A percentile compares a stretch with the other conserved stretches of the same genome.
phyloP scores from a whole-genome alignment of 2,329 filamentous ascomycete genomes.

The Chaetothyriales sp. region DNA sequence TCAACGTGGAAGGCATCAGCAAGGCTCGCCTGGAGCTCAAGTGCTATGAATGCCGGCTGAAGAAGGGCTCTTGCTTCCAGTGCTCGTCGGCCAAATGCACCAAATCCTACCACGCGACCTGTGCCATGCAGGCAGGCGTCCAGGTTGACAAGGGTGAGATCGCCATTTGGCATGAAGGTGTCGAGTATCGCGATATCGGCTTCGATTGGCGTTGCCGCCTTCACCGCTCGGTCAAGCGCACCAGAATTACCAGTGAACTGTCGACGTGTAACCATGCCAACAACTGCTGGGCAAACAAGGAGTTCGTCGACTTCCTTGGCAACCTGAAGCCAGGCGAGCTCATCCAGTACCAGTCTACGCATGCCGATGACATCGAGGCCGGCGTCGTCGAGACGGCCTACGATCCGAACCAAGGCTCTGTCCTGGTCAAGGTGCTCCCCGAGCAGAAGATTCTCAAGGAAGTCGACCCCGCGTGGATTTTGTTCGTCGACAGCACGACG shows the following conservation, averaged over 20 bases:
- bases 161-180: conserved; percentile 75
- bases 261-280: conserved; percentile 39
- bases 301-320: conserved; percentile 47
- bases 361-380: conserved; percentile 68
- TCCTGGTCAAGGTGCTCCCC: conserved; percentile 65
- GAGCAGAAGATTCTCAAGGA: conserved; percentile 58
- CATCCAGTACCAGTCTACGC: conserved; percentile 72
- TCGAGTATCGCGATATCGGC: conserved; percentile 79
- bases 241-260: conserved; percentile 54
- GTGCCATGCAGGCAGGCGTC: conserved; percentile 80
- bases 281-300: conserved; percentile 14
- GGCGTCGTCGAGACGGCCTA: conserved; percentile 71
- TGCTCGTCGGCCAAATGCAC: conserved; percentile 92
- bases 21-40: conserved; percentile 83
- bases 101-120: conserved; percentile 86
- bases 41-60: conserved; percentile 87
- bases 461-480: conserved; percentile 43
- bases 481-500: conserved; percentile 37
- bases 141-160: conserved; percentile 79
- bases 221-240: conserved; percentile 76
- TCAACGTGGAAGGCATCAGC: conserved; percentile 66
- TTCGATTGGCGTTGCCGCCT: conserved; percentile 93
- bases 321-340: conserved; percentile 59
- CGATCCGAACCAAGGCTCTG: conserved; percentile 55
- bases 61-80: conserved; percentile 91